phyloP scores from a whole-genome alignment of 352 stramenopile species.

The Globisporangium acanthophoron region DNA sequence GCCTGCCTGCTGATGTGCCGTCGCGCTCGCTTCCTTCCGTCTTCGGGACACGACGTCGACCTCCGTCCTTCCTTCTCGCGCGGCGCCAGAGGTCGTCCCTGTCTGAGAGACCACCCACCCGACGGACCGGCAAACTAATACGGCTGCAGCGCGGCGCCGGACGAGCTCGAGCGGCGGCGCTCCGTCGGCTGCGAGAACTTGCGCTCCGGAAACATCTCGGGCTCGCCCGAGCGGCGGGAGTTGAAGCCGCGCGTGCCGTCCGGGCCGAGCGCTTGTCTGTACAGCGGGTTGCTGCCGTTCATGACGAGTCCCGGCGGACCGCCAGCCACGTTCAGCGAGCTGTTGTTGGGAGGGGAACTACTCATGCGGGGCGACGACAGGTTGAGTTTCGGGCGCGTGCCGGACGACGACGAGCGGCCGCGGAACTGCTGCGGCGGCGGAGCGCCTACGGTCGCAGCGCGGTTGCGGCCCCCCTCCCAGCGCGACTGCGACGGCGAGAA shows the following conservation, averaged over 20 bases:
- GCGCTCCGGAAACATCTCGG: slow-evolving; percentile 49
- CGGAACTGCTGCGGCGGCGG: slow-evolving; percentile 40
- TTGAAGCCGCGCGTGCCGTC: slow-evolving; percentile 80
- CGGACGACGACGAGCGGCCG: slow-evolving; percentile 50
- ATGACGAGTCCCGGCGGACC: slow-evolving; percentile 34
- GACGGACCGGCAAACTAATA: slow-evolving; percentile 6
- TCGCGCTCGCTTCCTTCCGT: too few relatives aligned
- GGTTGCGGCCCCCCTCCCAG: slow-evolving; percentile 50
- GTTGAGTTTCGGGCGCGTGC: slow-evolving; percentile 53
- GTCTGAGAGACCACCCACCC: background rate
- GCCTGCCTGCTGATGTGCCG: too few relatives aligned
- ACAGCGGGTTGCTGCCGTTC: slow-evolving; percentile 49
- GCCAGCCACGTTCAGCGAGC: slow-evolving; percentile 15
- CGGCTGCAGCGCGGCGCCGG: slow-evolving; percentile 25
- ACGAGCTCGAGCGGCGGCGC: slow-evolving; percentile 73
- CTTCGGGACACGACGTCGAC: too few relatives aligned
- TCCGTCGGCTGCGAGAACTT: slow-evolving; percentile 52
- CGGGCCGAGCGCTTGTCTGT: slow-evolving; percentile 70
- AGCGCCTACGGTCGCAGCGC: slow-evolving; percentile 40
- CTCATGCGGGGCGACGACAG: slow-evolving; percentile 55
- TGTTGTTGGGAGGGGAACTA: slow-evolving; percentile 34
- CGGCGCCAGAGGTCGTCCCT: too few relatives aligned
- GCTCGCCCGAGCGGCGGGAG: slow-evolving; percentile 56
- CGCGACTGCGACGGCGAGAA: slow-evolving; percentile 43
- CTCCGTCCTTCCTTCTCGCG: background rate